Base-by-base conservation (phyloP, 2,329 filamentous ascomycete species). In the Amphichorda felina region DNA sequence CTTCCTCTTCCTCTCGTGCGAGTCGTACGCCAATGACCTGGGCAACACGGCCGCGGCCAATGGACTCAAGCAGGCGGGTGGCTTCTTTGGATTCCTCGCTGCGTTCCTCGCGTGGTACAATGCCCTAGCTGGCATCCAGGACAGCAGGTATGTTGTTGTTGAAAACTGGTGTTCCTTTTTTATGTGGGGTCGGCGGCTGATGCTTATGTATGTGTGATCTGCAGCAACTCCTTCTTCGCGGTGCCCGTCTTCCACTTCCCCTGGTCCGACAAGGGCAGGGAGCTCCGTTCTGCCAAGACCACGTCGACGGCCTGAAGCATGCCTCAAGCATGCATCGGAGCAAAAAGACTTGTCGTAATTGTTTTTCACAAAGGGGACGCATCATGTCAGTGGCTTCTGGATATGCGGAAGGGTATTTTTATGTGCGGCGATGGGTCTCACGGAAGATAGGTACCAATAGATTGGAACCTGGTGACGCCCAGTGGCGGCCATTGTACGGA, bases 231-330 rank as follows among this genome's bases (percentile, higher is more conserved):
- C 19, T 94, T 94, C 77, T 91, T 94, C 69, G 70, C 91, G 57
- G 76, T 94, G 42, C 89, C 88, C 35, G 87, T 95, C 43, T 79
- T 82, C 49, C 87, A 94, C 69, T 93, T 95, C 70, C 89, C 88
- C 36, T 95, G 89, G 89, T 89, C 83, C 26, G 80, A 82, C 49
- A 82, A 81, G 62, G 82, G 75, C 36, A 73, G 72, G 42, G 70
- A 76, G 57, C 57, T 55, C 41, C 72, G 78, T 41, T 54, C 21
- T 24, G 21, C 21, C 21, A 24, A 24, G 21, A 10, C 10, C 10
- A 24, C 6, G 6, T 24, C 21, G 21, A 24, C n/a, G n/a, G n/a
- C n/a, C n/a, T n/a, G n/a, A n/a, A n/a, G n/a, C n/a, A n/a, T n/a
- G n/a, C n/a, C n/a, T n/a, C n/a, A n/a, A n/a, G n/a, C n/a, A n/a